Base-by-base conservation (phyloP, 1,139 yeast species). In the Geotrichum restrictum region DNA sequence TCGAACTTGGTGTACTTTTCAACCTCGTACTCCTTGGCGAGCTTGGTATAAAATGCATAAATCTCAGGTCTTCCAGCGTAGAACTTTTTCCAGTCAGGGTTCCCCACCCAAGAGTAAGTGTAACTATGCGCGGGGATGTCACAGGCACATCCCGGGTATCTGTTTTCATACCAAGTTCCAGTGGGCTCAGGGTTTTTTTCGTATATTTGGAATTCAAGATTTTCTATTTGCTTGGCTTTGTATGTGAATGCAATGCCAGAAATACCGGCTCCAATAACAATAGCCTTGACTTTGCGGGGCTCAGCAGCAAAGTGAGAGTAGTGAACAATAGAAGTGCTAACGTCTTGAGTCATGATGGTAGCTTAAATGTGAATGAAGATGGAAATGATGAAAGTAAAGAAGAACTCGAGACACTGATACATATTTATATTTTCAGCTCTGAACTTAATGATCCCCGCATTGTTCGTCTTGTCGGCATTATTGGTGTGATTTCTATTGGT, bases 211-310 rank as follows among this genome's bases (percentile, higher is more conserved):
- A 57, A 57, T 24, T 53, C 14, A 11, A 54, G 45, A 37, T 58
- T 50, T 11, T 43, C 52, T 22, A 59, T 33, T n/a, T 56, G 45
- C 46, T 57, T 48, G 32, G 57, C 48, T 13, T 59, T 48, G 48
- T 56, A 54, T 13, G 59, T 57, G 29, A 60, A 47, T 14, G 56
- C 54, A 33, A 71, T 57, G 27, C 75, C 76, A 1, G 74, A 60
- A 36, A 71, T 68, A 19, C 75, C 75, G 1, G 70, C 71, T 6
- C 75, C 74, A 37, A 71, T 63, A 21, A 70, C 57, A 24, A 71
- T 60, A 24, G 31, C 44, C 32, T 24, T 40, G 13, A 21, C 31
- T 27, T 24, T 45, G 31, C 21, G 18, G 14, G 24, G 36, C 21
- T 44, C 22, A 31, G 34, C 38, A 16, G 27, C 21, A 31, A 16